Conservation (phyloP, 768 basidiomycete genomes). For the Kwoniella bestiolae region DNA sequence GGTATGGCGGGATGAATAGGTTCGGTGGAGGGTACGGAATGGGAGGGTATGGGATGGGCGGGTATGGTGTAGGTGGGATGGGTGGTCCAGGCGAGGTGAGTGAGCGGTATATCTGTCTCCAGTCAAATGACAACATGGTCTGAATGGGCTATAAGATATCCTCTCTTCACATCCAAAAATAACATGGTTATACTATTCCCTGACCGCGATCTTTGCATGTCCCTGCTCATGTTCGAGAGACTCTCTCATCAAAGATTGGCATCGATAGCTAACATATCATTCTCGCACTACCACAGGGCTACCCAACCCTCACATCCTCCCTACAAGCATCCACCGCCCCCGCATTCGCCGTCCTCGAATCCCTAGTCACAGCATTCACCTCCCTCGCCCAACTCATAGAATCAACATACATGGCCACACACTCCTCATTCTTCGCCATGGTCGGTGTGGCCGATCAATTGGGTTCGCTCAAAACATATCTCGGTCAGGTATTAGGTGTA, state of each 20-base stretch:
- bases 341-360: conserved; percentile 90
- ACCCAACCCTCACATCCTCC: conserved; percentile 76
- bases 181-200: too few species aligned
- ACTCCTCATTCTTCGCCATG: conserved; percentile 85
- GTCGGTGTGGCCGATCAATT: conserved; percentile 96
- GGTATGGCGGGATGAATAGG: conserved; percentile 31
- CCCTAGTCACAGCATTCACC: conserved; percentile 91
- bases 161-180: too few species aligned
- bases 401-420: conserved; percentile 94
- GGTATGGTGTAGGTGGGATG: conserved; percentile 59
- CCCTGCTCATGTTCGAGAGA: too few species aligned
- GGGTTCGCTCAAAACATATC: conserved; percentile 82
- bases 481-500: conserved; percentile 89
- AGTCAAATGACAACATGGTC: too few species aligned
- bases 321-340: conserved; percentile 87
- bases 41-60: conserved; percentile 37
- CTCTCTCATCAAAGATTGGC: too few species aligned
- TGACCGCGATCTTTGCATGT: too few species aligned
- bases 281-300: conserved; percentile 58
- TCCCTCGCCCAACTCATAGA: conserved; percentile 98
- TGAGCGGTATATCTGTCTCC: conserved; percentile 33
- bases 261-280: conserved; percentile 50
- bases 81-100: conserved; percentile 63
- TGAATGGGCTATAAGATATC: neutral
- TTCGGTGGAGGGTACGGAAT: conserved; percentile 52